Base-by-base conservation (phyloP, 2,329 filamentous ascomycete species). In the Botrytis medusae region DNA sequence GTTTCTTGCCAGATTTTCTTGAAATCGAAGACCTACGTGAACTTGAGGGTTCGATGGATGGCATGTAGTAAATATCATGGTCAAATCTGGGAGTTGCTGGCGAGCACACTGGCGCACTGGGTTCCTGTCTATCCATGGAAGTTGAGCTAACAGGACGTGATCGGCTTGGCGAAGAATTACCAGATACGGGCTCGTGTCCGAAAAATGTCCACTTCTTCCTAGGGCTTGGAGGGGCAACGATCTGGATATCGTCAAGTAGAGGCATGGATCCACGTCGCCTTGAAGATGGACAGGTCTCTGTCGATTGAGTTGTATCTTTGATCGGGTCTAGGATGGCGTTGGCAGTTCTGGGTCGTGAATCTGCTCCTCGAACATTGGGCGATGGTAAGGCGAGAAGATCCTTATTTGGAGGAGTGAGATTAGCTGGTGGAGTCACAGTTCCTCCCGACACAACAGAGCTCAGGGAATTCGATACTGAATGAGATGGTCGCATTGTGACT, bases 401-500 rank as follows among this genome's bases (percentile, higher is more conserved):
- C 77, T 73, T 77, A 59, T 83, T 81, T 10, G 82, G 76, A 60
- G 79, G 77, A 42, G 77, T 83, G 34, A 57, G 18, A 51, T 25
- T 57, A 14, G 34, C 44, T n/a, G 70, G 51, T 7, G 70, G 70
- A 68, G 62, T 72, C 18, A 81, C 80, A 46, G 86, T 86, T 20
- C 86, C 87, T 71, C 91, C 87, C 69, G 92, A 93, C 7, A 93
- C 85, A 60, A 95, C 85, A 0, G 93, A 97, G 7, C 92, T 94
- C 64, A 81, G 93, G 97, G 73, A 91, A 92, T 40, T 73, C 25
- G 92, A 92, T 48, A 93, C 86, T 2, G 91, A 93, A 81, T 95
- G 93, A 8, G 90, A 89, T 5, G 87, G 87, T 40, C 77, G 75
- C 29, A 91, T 87, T 0, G 93, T 94, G 71, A 89, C 84, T 4